Evolutionary conservation across 176 grass and related monocot genomes (phyloP).

Genomic region (Aechmea fasciata): DNA sequence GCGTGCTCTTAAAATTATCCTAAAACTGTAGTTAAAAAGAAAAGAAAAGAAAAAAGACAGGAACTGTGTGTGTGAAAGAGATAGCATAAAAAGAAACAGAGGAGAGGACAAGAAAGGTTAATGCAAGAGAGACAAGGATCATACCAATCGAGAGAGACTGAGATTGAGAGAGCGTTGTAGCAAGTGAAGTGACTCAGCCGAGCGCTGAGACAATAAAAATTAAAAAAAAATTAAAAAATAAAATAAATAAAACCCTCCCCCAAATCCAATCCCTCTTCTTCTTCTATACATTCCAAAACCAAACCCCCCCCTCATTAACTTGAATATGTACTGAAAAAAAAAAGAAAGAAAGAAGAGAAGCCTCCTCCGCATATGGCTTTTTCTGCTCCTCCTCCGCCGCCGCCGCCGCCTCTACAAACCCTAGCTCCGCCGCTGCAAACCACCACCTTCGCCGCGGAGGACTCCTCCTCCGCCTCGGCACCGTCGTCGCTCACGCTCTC

Average conservation of each 20-base stretch:
- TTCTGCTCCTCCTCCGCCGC: neutral
- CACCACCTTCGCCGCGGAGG: neutral
- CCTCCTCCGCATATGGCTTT: too few relatives aligned
- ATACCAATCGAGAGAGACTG: neutral
- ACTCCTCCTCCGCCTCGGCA: neutral
- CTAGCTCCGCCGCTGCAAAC: neutral
- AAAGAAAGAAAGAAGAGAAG: too few relatives aligned
- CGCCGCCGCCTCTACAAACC: neutral
- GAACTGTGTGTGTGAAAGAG: neutral
- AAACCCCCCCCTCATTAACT: neutral
- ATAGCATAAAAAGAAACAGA: neutral
- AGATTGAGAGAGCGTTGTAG: neutral
- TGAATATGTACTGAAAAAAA: too few relatives aligned
- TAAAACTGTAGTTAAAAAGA: too few relatives aligned
- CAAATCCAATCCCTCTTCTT: neutral
- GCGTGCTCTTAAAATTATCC: too few relatives aligned
- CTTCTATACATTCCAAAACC: neutral
- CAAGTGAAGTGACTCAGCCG: neutral
- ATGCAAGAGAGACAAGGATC: too few relatives aligned
- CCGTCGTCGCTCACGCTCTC: constrained; percentile 36
- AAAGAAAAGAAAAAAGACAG: too few relatives aligned
- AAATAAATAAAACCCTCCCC: neutral
- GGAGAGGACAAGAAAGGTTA: neutral
- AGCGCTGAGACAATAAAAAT: neutral
- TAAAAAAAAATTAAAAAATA: neutral